Evolutionary conservation across 345 rosid species (phyloP), one percentile per base, ranked within the genome.

Genomic region (Schrenkiella parvula): DNA sequence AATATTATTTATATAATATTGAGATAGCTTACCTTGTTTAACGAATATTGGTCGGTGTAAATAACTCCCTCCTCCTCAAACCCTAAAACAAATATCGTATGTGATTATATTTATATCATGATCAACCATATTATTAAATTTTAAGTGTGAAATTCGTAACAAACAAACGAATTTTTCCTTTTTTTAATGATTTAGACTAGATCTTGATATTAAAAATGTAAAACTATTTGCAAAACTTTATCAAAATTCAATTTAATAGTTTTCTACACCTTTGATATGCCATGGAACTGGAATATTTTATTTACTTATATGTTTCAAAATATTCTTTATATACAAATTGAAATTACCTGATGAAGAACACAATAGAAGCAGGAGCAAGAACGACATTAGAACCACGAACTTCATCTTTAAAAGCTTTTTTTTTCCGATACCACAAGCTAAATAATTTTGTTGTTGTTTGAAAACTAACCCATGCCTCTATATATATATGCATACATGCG

Each of bases 321-420:
- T 14, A 32, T 41, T 0, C 2, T 13, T 2, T 13, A 31, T 31
- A 34, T 32, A 21, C 17, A 35, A 35, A 26, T 4, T 25, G 4
- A 17, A 17, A 31, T 48, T 60, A 70, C 75, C 75, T 37, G 68
- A 60, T 37, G 68, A 60, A 35, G 67, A 60, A 60, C 68, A 48
- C 50, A 50, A 18, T 6, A 55, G 4, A 60, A 70, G 50, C 75
- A 48, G 2, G 14, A 70, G 60, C 23, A 70, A 48, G 21, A 51
- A 31, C 22, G 60, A 48, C 13, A 70, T 26, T 22, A 50, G 44
- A 50, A 48, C 41, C 7, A 38, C 41, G 25, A 18, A 4, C 60
- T 60, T 70, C 59, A 59, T 70, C 46, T n/a, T 42, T 8, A 8
- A 29, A 54, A 14, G 5, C 12, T 2, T 53, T 32, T 14, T 32